Conservation (phyloP, 768 basidiomycete genomes). For the Hygrophorus pudorinus region DNA sequence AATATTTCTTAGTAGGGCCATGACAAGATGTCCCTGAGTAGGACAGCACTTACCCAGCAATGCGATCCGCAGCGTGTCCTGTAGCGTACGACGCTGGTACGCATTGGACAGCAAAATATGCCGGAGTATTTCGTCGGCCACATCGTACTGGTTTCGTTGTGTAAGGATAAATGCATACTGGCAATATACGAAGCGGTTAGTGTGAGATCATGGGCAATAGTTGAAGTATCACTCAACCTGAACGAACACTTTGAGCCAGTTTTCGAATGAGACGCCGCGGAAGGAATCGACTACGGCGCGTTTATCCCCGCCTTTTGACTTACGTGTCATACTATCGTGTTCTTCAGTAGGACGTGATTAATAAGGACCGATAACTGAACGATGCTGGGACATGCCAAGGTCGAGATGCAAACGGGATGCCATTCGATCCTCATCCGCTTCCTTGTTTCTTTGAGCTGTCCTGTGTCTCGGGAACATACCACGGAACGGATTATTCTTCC, state of each 20-base stretch:
- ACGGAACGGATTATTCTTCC: conserved; percentile 44
- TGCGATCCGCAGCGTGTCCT: conserved; percentile 67
- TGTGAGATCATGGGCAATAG: neutral
- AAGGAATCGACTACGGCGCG: conserved; percentile 51
- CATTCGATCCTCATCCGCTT: conserved; percentile 63
- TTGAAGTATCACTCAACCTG: conserved; percentile 44
- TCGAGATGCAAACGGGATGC: conserved; percentile 68
- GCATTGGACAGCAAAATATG: conserved; percentile 70
- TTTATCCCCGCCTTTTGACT: conserved; percentile 30
- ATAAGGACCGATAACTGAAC: neutral
- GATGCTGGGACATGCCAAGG: conserved; percentile 36
- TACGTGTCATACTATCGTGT: conserved; percentile 44
- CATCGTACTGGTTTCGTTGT: conserved; percentile 47
- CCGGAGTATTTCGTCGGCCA: conserved; percentile 65
- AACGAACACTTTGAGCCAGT: conserved; percentile 80
- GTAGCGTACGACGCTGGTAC: conserved; percentile 49
- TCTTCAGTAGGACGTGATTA: conserved; percentile 25
- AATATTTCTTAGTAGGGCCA: neutral
- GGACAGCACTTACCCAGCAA: conserved; percentile 50
- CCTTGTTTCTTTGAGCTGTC: conserved; percentile 27
- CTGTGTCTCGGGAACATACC: conserved; percentile 56
- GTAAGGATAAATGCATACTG: conserved; percentile 74
- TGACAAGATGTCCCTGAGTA: neutral
- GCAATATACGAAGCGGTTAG: neutral
- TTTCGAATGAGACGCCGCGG: conserved; percentile 71